Percentiles rank a stretch among this genome's conserved stretches.
These are phyloP conservation scores for Cladosporium sp. DNA, from an alignment of 2,329 filamentous ascomycete genomes.

Conservation along the genomic window DNA sequence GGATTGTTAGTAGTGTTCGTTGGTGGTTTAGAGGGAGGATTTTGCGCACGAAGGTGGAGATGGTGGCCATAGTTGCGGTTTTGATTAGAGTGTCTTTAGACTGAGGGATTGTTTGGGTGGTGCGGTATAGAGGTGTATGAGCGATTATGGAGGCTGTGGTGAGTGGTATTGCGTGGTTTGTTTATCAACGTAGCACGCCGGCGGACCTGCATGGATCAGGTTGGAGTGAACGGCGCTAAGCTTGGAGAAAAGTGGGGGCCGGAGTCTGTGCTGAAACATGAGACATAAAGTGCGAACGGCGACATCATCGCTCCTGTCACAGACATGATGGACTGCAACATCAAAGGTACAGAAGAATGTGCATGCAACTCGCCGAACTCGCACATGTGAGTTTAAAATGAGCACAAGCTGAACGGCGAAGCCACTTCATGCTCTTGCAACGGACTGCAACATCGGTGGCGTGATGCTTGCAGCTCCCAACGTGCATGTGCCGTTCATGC, in stretches of 20 bases:
- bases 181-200: conserved; percentile 11
- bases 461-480: too few relatives aligned
- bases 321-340: neutral
- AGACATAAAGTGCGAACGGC: neutral
- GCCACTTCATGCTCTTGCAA: too few relatives aligned
- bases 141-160: neutral
- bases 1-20: neutral
- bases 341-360: neutral
- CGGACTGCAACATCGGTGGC: too few relatives aligned
- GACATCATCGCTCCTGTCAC: neutral
- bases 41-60: conserved; percentile 8
- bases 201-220: conserved; percentile 3
- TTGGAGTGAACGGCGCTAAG: neutral
- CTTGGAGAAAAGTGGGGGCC: neutral
- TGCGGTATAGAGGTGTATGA: neutral
- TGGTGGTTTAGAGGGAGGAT: neutral
- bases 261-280: neutral
- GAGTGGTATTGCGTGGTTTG: neutral
- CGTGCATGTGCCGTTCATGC: too few relatives aligned
- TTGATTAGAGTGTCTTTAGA: neutral
- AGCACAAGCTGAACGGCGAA: neutral
- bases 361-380: neutral
- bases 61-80: conserved; percentile 11
- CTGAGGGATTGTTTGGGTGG: neutral
- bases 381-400: neutral